These are phyloP conservation scores for Leptographium galeiforme DNA, from an alignment of 2,329 filamentous ascomycete genomes.

Conservation along the genomic window DNA sequence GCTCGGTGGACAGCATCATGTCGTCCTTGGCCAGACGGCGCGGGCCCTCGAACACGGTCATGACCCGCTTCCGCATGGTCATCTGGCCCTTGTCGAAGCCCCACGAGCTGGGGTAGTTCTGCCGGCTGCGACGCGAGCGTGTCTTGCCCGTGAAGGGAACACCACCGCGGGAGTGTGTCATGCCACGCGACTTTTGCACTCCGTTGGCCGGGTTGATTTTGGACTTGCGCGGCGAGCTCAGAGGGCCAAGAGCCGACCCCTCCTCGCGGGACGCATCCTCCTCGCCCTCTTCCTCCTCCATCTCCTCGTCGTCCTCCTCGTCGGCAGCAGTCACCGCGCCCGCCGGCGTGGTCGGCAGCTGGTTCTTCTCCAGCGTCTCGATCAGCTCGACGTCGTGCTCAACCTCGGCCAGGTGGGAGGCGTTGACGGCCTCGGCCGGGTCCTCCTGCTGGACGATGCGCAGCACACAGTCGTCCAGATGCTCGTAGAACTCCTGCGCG, in stretches of 20 bases:
- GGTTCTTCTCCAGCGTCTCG: slow-evolving; percentile 51
- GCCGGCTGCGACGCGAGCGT: slow-evolving; percentile 74
- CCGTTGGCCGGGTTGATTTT: slow-evolving; percentile 43
- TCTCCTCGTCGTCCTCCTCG: slow-evolving; percentile 28
- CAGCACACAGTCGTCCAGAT: slow-evolving; percentile 67
- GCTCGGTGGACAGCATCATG: slow-evolving; percentile 94
- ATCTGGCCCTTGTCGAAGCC: slow-evolving; percentile 85
- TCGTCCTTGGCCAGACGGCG: slow-evolving; percentile 92
- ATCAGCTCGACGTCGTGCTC: slow-evolving; percentile 50
- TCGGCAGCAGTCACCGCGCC: slow-evolving; percentile 17
- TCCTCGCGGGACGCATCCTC: slow-evolving; percentile 28
- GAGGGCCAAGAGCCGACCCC: slow-evolving; percentile 7
- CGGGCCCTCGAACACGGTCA: slow-evolving; percentile 81
- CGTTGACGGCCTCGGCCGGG: slow-evolving; percentile 55
- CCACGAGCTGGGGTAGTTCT: slow-evolving; percentile 89
- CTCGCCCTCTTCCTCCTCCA: slow-evolving; percentile 44
- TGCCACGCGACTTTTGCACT: slow-evolving; percentile 53
- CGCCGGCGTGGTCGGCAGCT: slow-evolving; percentile 38
- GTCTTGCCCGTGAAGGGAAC: slow-evolving; percentile 41
- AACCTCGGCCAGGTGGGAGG: slow-evolving; percentile 50
- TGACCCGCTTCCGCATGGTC: slow-evolving; percentile 95
- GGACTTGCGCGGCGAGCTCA: slow-evolving; percentile 31
- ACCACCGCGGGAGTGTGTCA: slow-evolving; percentile 67
- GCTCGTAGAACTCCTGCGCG: slow-evolving; percentile 96
- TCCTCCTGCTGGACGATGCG: slow-evolving; percentile 61